phyloP scores from a whole-genome alignment of 108 stramenopile genomes.

The Nitzschia inconspicua region DNA sequence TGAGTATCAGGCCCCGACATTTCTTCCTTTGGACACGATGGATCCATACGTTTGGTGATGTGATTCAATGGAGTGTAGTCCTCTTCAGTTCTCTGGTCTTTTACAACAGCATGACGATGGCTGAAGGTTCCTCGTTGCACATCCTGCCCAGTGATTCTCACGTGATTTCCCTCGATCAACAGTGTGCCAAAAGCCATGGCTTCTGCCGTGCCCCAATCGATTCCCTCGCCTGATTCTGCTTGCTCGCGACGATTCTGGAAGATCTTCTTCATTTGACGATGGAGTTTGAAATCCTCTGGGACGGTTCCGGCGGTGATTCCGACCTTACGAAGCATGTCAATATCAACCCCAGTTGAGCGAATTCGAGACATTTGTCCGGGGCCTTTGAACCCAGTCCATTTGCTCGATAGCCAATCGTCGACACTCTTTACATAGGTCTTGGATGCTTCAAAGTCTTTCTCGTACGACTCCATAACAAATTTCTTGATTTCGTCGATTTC shows the following conservation, averaged over 20 bases:
- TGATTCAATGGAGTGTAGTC: slow-evolving; percentile 92
- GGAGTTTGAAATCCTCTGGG: slow-evolving; percentile 89
- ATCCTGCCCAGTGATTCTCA: slow-evolving; percentile 98
- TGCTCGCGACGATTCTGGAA: slow-evolving; percentile 80
- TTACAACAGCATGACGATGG: slow-evolving; percentile 96
- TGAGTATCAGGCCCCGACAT: slow-evolving; percentile 76
- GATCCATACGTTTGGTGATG: slow-evolving; percentile 76
- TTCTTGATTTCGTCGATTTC: slow-evolving; percentile 82
- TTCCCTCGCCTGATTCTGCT: slow-evolving; percentile 83
- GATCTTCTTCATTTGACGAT: slow-evolving; percentile 92
- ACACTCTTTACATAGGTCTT: slow-evolving; percentile 84
- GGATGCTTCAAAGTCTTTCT: slow-evolving; percentile 85
- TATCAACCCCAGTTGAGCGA: slow-evolving; percentile 91
- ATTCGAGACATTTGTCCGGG: slow-evolving; percentile 86
- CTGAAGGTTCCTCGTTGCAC: slow-evolving; percentile 96
- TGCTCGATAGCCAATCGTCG: slow-evolving; percentile 90
- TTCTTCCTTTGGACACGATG: slow-evolving; percentile 80
- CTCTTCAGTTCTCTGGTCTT: slow-evolving; percentile 91
- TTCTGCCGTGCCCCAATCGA: slow-evolving; percentile 99
- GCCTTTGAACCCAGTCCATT: slow-evolving; percentile 93
- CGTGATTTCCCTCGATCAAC: slow-evolving; percentile 96
- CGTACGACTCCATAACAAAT: slow-evolving; percentile 77
- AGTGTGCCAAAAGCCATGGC: slow-evolving; percentile 97
- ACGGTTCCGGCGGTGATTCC: slow-evolving; percentile 80
- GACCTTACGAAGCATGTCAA: slow-evolving; percentile 74